Percentiles rank a stretch among this genome's conserved stretches.
phyloP scores from a whole-genome alignment of 1,139 yeast genomes.

The Pichia sp. region DNA sequence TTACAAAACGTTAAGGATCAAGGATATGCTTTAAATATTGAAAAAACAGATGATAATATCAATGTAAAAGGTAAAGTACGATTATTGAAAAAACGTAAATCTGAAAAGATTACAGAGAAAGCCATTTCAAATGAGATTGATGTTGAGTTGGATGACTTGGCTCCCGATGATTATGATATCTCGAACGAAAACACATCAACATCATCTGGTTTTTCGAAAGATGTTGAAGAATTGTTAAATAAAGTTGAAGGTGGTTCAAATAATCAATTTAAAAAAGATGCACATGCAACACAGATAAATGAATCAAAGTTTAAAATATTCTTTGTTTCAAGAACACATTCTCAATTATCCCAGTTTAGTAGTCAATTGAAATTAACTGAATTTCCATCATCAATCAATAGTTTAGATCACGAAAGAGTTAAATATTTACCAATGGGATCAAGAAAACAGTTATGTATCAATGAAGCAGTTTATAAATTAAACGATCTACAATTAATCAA shows the following conservation, averaged over 20 bases:
- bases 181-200: constrained; percentile 20
- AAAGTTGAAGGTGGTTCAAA: constrained; percentile 29
- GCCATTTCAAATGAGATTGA: constrained; percentile 14
- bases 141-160: constrained; percentile 28
- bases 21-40: constrained; percentile 17
- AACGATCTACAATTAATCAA: constrained; percentile 53
- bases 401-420: constrained; percentile 37
- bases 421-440: constrained; percentile 73
- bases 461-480: constrained; percentile 46
- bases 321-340: constrained; percentile 85
- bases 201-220: constrained; percentile 31
- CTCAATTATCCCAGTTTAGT: constrained; percentile 79
- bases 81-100: constrained; percentile 13
- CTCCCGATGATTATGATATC: constrained; percentile 40
- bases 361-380: constrained; percentile 59
- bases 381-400: constrained; percentile 56
- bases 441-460: constrained; percentile 77
- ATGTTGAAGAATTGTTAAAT: constrained; percentile 39
- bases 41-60: constrained; percentile 1
- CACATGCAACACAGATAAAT: constrained; percentile 18
- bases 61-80: constrained; percentile 7
- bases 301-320: constrained; percentile 46
- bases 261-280: not conserved
- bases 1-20: constrained; percentile 28
- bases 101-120: not conserved